Conservation (phyloP, 2,329 filamentous ascomycete genomes). For the Pseudopithomyces chartarum region DNA sequence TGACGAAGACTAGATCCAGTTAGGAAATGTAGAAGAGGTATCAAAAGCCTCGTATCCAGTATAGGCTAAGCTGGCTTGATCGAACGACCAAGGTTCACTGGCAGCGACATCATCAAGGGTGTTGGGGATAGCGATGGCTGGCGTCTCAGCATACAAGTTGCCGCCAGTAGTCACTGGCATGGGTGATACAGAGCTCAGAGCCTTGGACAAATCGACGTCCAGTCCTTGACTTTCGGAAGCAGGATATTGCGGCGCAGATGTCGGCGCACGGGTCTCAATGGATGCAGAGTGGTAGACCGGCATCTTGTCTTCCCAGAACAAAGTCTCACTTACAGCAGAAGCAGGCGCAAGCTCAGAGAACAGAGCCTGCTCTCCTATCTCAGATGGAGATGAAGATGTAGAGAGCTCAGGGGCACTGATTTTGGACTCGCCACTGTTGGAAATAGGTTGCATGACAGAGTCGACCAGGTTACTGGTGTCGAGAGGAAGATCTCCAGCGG, state of each 20-base stretch:
- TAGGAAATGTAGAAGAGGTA: slow-evolving; percentile 29
- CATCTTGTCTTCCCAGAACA: slow-evolving; percentile 44
- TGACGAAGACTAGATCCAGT: slow-evolving; percentile 39
- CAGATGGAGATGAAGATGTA: slow-evolving; percentile 48
- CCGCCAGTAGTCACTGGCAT: slow-evolving; percentile 29
- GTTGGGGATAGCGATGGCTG: slow-evolving; percentile 40
- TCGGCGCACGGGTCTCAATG: slow-evolving; percentile 29
- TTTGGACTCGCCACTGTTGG: slow-evolving; percentile 48
- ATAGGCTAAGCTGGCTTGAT: slow-evolving; percentile 26
- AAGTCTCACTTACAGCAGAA: slow-evolving; percentile 37
- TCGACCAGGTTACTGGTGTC: slow-evolving; percentile 45
- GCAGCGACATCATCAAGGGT: slow-evolving; percentile 33
- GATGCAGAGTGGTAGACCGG: slow-evolving; percentile 39
- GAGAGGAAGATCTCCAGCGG: slow-evolving; percentile 47
- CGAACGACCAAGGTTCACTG: slow-evolving; percentile 38
- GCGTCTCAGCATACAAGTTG: slow-evolving; percentile 31
- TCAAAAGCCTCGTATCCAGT: slow-evolving; percentile 28
- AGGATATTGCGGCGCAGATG: slow-evolving; percentile 26
- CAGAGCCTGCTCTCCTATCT: slow-evolving; percentile 42
- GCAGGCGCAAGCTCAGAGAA: slow-evolving; percentile 42
- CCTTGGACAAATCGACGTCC: slow-evolving; percentile 38
- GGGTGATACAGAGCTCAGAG: slow-evolving; percentile 24
- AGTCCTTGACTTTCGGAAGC: slow-evolving; percentile 29
- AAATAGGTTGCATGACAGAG: slow-evolving; percentile 43
- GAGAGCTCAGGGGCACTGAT: slow-evolving; percentile 47